A percentile compares a stretch with the other conserved stretches of the same genome.
phyloP scores from a whole-genome alignment of 2,329 filamentous ascomycete species.

The Coniochaeta ligniaria region DNA sequence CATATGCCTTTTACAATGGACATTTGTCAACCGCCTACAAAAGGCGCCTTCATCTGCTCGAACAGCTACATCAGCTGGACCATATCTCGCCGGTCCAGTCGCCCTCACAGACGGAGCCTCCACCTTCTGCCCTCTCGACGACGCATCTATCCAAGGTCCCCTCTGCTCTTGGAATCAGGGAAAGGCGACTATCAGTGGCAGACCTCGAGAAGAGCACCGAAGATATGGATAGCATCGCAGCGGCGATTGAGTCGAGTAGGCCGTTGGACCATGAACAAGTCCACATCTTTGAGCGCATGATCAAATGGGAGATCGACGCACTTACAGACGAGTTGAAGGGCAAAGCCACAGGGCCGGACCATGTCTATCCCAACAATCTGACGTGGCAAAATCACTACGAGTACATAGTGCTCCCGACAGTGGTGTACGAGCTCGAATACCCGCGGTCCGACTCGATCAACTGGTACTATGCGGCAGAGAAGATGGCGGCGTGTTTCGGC shows the following conservation, averaged over 20 bases:
- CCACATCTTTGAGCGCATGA: constrained; percentile 54
- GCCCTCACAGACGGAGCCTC: constrained; percentile 33
- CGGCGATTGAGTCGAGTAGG: constrained; percentile 52
- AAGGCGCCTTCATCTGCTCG: constrained; percentile 34
- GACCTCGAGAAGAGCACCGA: constrained; percentile 10
- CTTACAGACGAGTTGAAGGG: constrained; percentile 59
- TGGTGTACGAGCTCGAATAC: constrained; percentile 75
- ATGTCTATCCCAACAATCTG: constrained; percentile 62
- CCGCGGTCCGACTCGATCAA: constrained; percentile 61
- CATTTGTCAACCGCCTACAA: constrained; percentile 57
- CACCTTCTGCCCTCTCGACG: constrained; percentile 33
- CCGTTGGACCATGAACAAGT: constrained; percentile 57
- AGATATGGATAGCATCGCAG: constrained; percentile 54
- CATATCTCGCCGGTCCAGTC: constrained; percentile 36
- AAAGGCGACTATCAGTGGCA: constrained; percentile 32
- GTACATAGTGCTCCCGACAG: constrained; percentile 67
- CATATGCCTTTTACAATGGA: constrained; percentile 73
- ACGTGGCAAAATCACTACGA: constrained; percentile 59
- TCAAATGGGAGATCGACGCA: constrained; percentile 59
- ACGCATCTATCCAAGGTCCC: constrained; percentile 34
- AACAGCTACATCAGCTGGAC: constrained; percentile 50
- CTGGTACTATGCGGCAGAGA: constrained; percentile 70
- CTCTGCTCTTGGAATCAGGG: constrained; percentile 30
- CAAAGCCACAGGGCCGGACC: constrained; percentile 42
- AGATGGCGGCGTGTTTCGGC: constrained; percentile 62